Evolutionary conservation across 306 rosid genomes (phyloP).

Genomic region (Rosa persica): DNA sequence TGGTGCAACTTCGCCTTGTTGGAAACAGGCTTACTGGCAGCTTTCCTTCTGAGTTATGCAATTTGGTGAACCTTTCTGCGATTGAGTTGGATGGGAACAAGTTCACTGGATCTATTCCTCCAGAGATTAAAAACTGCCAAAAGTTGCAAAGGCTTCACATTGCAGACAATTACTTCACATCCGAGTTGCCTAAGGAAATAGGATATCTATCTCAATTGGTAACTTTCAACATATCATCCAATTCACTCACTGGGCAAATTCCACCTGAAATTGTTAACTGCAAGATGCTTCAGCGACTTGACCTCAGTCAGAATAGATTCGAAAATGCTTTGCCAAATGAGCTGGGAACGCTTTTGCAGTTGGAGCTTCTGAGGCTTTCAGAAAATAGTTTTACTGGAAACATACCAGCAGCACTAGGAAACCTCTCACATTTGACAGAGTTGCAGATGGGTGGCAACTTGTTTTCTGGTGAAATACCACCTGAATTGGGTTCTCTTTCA

Average conservation of each 20-base stretch:
- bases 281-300: constrained; percentile 84
- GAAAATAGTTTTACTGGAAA: constrained; percentile 67
- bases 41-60: constrained; percentile 78
- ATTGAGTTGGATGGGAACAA: constrained; percentile 73
- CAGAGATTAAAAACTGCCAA: constrained; percentile 55
- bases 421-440: constrained; percentile 74
- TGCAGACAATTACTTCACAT: constrained; percentile 70
- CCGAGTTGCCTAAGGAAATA: constrained; percentile 77
- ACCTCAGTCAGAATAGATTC: constrained; percentile 72
- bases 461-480: constrained; percentile 77
- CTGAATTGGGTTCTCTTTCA: constrained; percentile 69
- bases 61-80: constrained; percentile 63
- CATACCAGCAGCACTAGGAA: constrained; percentile 66
- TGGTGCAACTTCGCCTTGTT: constrained; percentile 64
- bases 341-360: constrained; percentile 72
- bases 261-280: constrained; percentile 66
- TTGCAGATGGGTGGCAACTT: constrained; percentile 78
- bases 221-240: constrained; percentile 80
- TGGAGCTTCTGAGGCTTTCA: constrained; percentile 84
- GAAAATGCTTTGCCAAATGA: constrained; percentile 59
- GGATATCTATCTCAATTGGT: constrained; percentile 81
- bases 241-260: constrained; percentile 59
- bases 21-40: constrained; percentile 72
- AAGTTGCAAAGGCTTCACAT: constrained; percentile 87
- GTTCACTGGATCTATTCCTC: constrained; percentile 78